Evolutionary conservation across 106 monocot species (phyloP).

Genomic region (Phalaenopsis equestris): DNA sequence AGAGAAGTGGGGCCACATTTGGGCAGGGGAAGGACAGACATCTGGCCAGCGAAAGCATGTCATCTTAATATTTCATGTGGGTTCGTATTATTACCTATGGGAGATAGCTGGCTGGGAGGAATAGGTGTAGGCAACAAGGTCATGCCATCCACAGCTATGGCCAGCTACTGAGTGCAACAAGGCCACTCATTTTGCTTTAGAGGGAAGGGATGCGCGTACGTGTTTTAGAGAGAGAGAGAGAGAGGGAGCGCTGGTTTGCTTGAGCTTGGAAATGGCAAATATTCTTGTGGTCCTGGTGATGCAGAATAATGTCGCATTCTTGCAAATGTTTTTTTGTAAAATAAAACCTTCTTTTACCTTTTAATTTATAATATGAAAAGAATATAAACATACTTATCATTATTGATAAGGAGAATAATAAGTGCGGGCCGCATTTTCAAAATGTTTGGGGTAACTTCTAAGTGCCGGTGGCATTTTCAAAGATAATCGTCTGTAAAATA

Average conservation of each 20-base stretch:
- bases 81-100: constrained; percentile 5
- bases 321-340: no score
- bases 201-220: not conserved
- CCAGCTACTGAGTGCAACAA: constrained; percentile 1
- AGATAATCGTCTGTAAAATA: no score
- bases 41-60: not conserved
- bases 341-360: no score
- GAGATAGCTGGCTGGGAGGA: not conserved
- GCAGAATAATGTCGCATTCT: no score
- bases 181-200: not conserved
- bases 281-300: no score
- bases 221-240: not conserved
- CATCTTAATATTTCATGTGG: constrained; percentile 6
- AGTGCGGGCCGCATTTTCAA: no score
- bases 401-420: no score
- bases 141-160: constrained; percentile 9
- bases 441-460: no score
- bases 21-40: constrained; percentile 6
- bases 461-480: no score
- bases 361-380: no score
- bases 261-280: no score
- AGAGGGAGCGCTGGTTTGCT: not conserved
- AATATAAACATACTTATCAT: no score
- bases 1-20: constrained; percentile 3
- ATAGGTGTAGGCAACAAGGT: not conserved